A percentile compares a stretch with the other conserved stretches of the same genome.
phyloP scores from a whole-genome alignment of 495 filamentous ascomycete genomes.

The Penicillium dipodomyicola region DNA sequence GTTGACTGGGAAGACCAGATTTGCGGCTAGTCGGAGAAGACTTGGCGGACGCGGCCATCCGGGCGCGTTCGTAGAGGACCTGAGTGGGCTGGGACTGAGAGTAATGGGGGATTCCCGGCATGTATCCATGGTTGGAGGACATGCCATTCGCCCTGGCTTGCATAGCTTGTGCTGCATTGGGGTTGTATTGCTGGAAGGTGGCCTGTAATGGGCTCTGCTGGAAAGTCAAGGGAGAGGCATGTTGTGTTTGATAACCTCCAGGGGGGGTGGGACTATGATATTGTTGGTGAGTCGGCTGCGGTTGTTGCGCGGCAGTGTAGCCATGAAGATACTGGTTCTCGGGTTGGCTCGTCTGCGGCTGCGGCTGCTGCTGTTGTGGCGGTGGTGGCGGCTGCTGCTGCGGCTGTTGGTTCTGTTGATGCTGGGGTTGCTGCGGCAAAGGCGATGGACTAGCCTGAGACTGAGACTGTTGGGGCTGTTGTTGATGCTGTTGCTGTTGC shows the following conservation, averaged over 20 bases:
- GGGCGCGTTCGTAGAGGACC: constrained; percentile 76
- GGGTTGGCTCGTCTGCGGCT: constrained; percentile 29
- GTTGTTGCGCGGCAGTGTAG: constrained; percentile 32
- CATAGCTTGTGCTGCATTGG: constrained; percentile 37
- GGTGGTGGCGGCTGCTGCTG: constrained; percentile 25
- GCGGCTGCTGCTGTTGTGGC: constrained; percentile 22
- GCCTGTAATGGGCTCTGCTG: constrained; percentile 44
- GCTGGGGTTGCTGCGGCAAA: constrained; percentile 27
- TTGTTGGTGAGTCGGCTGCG: constrained; percentile 29
- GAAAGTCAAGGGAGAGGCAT: constrained; percentile 36
- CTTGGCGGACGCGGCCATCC: constrained; percentile 77
- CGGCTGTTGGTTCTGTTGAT: constrained; percentile 32
- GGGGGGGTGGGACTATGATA: constrained; percentile 43
- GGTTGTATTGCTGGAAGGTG: constrained; percentile 48
- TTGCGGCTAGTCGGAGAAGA: constrained; percentile 69
- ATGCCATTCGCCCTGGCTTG: constrained; percentile 34
- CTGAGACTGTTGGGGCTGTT: constrained; percentile 22
- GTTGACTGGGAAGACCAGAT: constrained; percentile 75
- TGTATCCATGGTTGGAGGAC: constrained; percentile 45
- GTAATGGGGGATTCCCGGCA: constrained; percentile 56
- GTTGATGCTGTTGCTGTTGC: constrained; percentile 25
- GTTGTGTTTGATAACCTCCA: constrained; percentile 35
- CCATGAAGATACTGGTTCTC: constrained; percentile 34
- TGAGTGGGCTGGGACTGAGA: constrained; percentile 74
- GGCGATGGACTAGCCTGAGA: constrained; percentile 27